Evolutionary conservation across 2,329 filamentous ascomycete species (phyloP).

Genomic region (Neurospora sp.): DNA sequence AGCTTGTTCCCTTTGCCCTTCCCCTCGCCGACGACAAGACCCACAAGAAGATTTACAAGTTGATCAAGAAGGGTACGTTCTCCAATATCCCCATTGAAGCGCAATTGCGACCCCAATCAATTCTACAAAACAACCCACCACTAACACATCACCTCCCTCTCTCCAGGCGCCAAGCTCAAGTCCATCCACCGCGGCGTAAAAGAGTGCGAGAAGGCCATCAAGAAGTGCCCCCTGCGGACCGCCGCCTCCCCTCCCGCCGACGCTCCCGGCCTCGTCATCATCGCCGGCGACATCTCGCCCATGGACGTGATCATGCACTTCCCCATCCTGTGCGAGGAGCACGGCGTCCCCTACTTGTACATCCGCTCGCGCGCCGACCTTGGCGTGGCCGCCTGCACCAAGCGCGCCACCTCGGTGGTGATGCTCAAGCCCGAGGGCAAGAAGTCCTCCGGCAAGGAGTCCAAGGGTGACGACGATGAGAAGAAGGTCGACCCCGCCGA

Average conservation of each 20-base stretch:
- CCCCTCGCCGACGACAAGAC: conserved; percentile 73
- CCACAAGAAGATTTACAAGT: conserved; percentile 56
- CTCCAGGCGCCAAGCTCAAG: conserved; percentile 81
- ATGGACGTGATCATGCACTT: conserved; percentile 99
- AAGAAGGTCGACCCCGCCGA: conserved; percentile 45
- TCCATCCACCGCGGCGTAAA: conserved; percentile 96
- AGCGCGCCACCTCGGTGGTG: conserved; percentile 91
- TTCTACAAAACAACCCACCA: background rate
- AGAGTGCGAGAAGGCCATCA: conserved; percentile 95
- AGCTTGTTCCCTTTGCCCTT: conserved; percentile 74
- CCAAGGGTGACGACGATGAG: conserved; percentile 30
- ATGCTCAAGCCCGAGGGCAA: conserved; percentile 53
- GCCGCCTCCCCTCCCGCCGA: conserved; percentile 47
- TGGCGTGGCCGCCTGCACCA: conserved; percentile 85
- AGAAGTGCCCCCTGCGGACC: conserved; percentile 67
- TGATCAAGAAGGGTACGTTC: conserved; percentile 48
- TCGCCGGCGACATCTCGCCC: conserved; percentile 94
- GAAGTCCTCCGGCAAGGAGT: conserved; percentile 37
- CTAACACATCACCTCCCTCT: background rate
- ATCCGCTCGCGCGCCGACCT: conserved; percentile 87
- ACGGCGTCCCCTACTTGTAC: conserved; percentile 94
- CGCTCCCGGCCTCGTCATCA: conserved; percentile 64
- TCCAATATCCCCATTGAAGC: too few relatives aligned
- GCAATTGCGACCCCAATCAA: conserved; percentile 1
- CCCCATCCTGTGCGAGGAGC: conserved; percentile 94